Evolutionary conservation across 2,329 filamentous ascomycete genomes (phyloP).

Genomic region (Pyrenochaeta sp.): DNA sequence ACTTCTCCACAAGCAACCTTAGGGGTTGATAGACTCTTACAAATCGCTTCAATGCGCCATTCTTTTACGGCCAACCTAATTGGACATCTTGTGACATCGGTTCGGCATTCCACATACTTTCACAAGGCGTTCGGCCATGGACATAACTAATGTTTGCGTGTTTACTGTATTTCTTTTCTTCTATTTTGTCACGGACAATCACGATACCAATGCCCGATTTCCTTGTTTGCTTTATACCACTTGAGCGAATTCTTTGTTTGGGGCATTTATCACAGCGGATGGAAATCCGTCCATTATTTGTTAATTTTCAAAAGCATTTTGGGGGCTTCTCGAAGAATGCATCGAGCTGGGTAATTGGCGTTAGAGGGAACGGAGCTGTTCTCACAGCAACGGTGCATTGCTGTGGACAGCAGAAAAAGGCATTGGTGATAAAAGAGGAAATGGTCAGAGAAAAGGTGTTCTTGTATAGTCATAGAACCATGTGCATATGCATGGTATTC

Average conservation of each 20-base stretch:
- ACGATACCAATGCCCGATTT: slow-evolving; percentile 44
- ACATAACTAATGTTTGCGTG: slow-evolving; percentile 36
- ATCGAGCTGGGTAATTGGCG: slow-evolving; percentile 16
- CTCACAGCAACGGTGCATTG: slow-evolving; percentile 18
- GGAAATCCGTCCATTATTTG: slow-evolving; percentile 14
- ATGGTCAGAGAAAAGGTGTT: slow-evolving; percentile 17
- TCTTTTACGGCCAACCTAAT: slow-evolving; percentile 13
- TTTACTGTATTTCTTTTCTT: slow-evolving; percentile 26
- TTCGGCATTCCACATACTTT: slow-evolving; percentile 15
- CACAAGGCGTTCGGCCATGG: slow-evolving; percentile 20
- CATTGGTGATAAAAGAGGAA: slow-evolving; percentile 3
- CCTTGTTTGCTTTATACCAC: slow-evolving; percentile 48
- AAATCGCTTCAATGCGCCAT: slow-evolving; percentile 30
- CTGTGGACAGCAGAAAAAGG: slow-evolving; percentile 17
- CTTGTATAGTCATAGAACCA: slow-evolving; percentile 22
- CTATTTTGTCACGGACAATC: slow-evolving; percentile 34
- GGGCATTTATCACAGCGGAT: slow-evolving; percentile 10
- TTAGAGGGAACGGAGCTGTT: slow-evolving; percentile 13
- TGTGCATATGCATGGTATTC: slow-evolving; percentile 13
- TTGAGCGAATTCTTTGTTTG: slow-evolving; percentile 71
- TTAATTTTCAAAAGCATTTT: slow-evolving; percentile 13
- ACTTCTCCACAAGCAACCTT: slow-evolving; percentile 43
- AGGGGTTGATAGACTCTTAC: slow-evolving; percentile 41
- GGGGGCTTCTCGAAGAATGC: slow-evolving; percentile 9
- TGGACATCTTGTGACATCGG: slow-evolving; percentile 10